phyloP scores from a whole-genome alignment of 805 yeast species.

The Ogataea pini region DNA sequence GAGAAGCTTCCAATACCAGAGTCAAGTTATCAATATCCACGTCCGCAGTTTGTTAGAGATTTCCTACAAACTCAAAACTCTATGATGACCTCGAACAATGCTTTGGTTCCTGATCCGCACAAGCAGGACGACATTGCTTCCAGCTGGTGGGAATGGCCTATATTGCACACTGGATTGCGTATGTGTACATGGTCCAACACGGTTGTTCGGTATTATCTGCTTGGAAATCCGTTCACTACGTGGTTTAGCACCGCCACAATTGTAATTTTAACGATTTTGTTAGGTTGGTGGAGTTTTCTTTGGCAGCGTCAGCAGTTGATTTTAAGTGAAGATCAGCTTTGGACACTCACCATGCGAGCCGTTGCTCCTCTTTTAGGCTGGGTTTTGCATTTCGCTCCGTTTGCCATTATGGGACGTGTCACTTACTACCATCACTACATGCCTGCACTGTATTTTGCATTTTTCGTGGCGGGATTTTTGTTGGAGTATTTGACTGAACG shows the following conservation, averaged over 20 bases:
- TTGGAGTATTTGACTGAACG: constrained; percentile 48
- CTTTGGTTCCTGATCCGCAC: constrained; percentile 74
- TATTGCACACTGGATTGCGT: constrained; percentile 64
- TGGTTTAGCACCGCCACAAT: constrained; percentile 63
- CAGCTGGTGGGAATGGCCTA: constrained; percentile 84
- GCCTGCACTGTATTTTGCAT: constrained; percentile 80
- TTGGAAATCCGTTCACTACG: constrained; percentile 64
- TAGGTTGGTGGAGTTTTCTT: constrained; percentile 39
- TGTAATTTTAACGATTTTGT: constrained; percentile 41
- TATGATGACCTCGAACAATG: constrained; percentile 84
- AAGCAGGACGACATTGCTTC: constrained; percentile 73
- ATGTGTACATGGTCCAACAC: constrained; percentile 72
- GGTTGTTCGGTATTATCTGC: constrained; percentile 59
- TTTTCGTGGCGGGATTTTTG: constrained; percentile 54
- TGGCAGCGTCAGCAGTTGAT: constrained; percentile 73
- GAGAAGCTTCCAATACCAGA: constrained; percentile 41
- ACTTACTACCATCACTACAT: constrained; percentile 84
- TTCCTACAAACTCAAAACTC: constrained; percentile 72
- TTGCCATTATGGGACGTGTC: constrained; percentile 80
- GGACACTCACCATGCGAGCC: constrained; percentile 56
- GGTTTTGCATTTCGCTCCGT: constrained; percentile 77
- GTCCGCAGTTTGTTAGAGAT: constrained; percentile 61
- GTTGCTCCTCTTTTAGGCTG: constrained; percentile 79
- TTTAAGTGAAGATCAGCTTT: constrained; percentile 32
- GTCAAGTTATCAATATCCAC: constrained; percentile 41